phyloP scores from a whole-genome alignment of 805 yeast genomes.

The Kuraishia capsulata region DNA sequence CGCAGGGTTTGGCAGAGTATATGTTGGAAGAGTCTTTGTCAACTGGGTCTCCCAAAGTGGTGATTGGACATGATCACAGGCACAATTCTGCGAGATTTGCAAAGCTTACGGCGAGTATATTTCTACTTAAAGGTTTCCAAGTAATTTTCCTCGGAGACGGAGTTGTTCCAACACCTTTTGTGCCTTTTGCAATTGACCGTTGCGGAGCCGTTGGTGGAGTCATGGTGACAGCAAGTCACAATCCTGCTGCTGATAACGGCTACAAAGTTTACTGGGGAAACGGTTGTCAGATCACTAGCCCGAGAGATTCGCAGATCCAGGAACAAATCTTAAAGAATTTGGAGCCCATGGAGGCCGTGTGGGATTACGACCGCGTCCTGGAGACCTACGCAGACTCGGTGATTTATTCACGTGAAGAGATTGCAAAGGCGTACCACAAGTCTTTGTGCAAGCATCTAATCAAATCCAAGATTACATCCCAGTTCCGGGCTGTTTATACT shows the following conservation, averaged over 20 bases:
- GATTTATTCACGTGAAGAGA: constrained; percentile 29
- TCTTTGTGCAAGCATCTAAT: constrained; percentile 25
- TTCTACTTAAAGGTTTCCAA: constrained; percentile 54
- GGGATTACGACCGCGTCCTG: constrained; percentile 29
- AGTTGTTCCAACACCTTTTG: constrained; percentile 78
- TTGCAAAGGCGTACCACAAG: constrained; percentile 31
- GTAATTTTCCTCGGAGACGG: constrained; percentile 52
- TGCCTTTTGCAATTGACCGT: constrained; percentile 74
- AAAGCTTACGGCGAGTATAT: constrained; percentile 65
- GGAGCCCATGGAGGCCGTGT: constrained; percentile 46
- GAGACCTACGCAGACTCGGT: constrained; percentile 16
- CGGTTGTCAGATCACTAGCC: constrained; percentile 95
- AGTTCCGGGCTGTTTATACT: constrained; percentile 64
- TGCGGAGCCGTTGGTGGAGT: constrained; percentile 68
- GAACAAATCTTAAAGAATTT: constrained; percentile 49
- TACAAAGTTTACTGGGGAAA: constrained; percentile 90
- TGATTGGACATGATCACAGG: constrained; percentile 90
- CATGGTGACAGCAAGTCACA: constrained; percentile 89
- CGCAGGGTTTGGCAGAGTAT: constrained; percentile 69
- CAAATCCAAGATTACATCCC: constrained; percentile 14
- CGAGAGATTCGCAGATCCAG: constrained; percentile 75
- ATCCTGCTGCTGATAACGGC: constrained; percentile 82
- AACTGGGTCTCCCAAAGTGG: constrained; percentile 36
- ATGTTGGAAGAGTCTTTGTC: constrained; percentile 16
- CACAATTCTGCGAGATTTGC: constrained; percentile 76